Percentiles rank a stretch among this genome's conserved stretches.
Conservation (phyloP, 2,329 filamentous ascomycete genomes). For the Neurospora crassa region DNA sequence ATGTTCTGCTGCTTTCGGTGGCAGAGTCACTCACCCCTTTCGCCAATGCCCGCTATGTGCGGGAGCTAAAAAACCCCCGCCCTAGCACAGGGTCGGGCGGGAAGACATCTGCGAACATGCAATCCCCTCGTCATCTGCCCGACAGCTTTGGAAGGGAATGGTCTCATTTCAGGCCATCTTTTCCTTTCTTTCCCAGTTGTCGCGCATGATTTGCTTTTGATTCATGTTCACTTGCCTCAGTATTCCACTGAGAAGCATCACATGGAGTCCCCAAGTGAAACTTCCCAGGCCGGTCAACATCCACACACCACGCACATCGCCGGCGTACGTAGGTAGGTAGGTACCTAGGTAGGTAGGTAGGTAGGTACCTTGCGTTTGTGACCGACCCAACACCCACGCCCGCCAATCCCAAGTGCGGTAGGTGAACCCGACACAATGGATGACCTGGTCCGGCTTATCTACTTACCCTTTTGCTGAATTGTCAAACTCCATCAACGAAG, state of each 20-base stretch:
- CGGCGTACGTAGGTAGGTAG: not conserved
- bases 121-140: not conserved
- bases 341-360: too few species aligned
- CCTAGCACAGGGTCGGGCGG: not conserved
- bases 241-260: not conserved
- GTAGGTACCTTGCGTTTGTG: not conserved
- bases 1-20: constrained; percentile 18
- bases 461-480: not conserved
- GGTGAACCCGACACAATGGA: not conserved
- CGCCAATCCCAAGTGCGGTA: not conserved
- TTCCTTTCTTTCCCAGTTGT: not conserved
- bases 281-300: not conserved
- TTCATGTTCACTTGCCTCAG: not conserved
- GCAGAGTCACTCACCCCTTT: constrained; percentile 15
- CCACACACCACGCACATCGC: not conserved
- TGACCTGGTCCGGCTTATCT: not conserved
- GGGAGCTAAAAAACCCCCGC: not conserved
- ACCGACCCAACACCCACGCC: not conserved
- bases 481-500: not conserved
- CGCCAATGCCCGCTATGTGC: not conserved
- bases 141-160: not conserved
- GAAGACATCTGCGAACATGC: not conserved
- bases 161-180: not conserved
- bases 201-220: not conserved
- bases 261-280: not conserved